Conservation (phyloP, 495 filamentous ascomycete genomes). For the Trichodelitschia bisporula region DNA sequence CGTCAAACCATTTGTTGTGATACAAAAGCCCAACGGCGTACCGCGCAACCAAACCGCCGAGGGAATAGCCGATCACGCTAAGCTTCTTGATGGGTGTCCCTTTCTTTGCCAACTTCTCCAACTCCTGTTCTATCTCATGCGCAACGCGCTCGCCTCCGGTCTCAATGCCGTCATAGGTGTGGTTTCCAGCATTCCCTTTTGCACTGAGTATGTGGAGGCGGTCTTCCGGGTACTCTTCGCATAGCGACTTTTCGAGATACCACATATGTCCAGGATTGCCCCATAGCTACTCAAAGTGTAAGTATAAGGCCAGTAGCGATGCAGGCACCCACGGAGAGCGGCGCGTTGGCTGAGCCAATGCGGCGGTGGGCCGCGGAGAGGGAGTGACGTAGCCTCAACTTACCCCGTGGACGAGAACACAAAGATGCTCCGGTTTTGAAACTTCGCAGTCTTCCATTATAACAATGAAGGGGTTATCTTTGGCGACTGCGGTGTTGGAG, state of each 20-base stretch:
- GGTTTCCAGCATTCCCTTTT: conserved; percentile 56
- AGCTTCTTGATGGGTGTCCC: conserved; percentile 55
- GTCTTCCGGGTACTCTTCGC: conserved; percentile 35
- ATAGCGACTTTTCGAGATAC: conserved; percentile 40
- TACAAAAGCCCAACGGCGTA: conserved; percentile 74
- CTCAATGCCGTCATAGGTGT: conserved; percentile 91
- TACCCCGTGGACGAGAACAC: conserved; percentile 94
- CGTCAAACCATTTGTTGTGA: conserved; percentile 53
- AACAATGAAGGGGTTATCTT: too few relatives aligned
- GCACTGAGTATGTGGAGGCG: conserved; percentile 47
- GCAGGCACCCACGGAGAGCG: background rate
- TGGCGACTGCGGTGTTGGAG: background rate
- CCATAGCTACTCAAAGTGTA: conserved; percentile 51
- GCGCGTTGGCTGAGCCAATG: too few relatives aligned
- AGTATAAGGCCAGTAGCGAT: conserved; percentile 1
- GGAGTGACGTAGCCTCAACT: conserved; percentile 9
- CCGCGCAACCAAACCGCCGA: conserved; percentile 67
- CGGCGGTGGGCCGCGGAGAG: conserved; percentile 2
- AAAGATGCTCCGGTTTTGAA: conserved; percentile 67
- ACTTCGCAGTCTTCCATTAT: too few relatives aligned
- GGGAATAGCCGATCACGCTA: conserved; percentile 70
- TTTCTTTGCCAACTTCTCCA: conserved; percentile 15
- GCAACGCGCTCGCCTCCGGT: conserved; percentile 71
- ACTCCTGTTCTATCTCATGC: conserved; percentile 37
- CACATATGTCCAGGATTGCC: conserved; percentile 71